These are phyloP conservation scores for Talaromyces sp. DNA, from an alignment of 2,329 filamentous ascomycete species.

Conservation along the genomic window DNA sequence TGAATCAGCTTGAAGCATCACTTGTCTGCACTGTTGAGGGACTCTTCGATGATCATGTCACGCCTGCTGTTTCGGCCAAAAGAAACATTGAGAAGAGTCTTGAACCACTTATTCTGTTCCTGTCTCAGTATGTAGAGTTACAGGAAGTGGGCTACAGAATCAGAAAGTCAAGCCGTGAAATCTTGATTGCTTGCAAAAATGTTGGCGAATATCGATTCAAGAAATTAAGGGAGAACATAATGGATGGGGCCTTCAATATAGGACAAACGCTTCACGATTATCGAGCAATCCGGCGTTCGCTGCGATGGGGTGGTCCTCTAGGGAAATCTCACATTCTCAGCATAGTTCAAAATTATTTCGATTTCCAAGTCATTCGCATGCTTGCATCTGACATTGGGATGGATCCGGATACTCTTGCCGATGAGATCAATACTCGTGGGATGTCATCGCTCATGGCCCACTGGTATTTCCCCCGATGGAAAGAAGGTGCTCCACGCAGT, in stretches of 20 bases:
- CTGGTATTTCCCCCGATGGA: constrained; percentile 16
- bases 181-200: neutral
- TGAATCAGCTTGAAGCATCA: neutral
- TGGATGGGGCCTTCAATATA: neutral
- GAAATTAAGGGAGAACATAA: neutral
- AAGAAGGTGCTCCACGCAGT: constrained; percentile 8
- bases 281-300: neutral
- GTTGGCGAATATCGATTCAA: neutral
- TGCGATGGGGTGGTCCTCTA: constrained; percentile 2
- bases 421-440: neutral
- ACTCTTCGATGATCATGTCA: constrained; percentile 20
- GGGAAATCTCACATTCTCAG: constrained; percentile 4
- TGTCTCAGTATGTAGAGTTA: constrained; percentile 16
- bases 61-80: constrained; percentile 22
- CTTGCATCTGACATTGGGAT: neutral
- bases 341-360: neutral
- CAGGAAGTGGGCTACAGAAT: neutral
- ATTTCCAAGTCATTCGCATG: neutral
- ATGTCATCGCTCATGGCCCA: neutral
- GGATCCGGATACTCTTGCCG: neutral
- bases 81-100: constrained; percentile 23
- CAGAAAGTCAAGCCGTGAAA: neutral
- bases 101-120: neutral
- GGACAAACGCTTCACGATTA: neutral
- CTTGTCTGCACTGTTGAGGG: neutral